Base-by-base conservation (phyloP, 2,329 filamentous ascomycete species). In the Trichophyton simii region DNA sequence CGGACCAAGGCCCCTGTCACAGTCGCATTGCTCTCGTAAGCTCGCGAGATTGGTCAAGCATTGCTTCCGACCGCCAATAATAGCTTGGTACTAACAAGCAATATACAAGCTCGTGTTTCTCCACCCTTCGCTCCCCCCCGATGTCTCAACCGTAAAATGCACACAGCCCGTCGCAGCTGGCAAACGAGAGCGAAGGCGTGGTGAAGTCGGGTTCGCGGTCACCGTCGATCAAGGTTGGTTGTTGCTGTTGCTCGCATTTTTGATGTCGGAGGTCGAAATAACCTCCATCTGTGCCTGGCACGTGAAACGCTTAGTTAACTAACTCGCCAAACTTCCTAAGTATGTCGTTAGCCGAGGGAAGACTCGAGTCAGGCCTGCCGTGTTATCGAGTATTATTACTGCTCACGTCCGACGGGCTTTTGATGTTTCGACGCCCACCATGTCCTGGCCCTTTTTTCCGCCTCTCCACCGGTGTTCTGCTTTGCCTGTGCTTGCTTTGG, bases 41-140 rank as follows among this genome's bases (percentile, higher is more conserved):
- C 31, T 34, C 9, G 50, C 50, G 50, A 54, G 50, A 54, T 54
- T 54, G 52, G 52, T 55, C 52, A 55, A 55, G 52, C 52, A 55
- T 55, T 55, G 28, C 5, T 55, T n/a, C 52, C 28, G n/a, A 9
- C 41, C 7, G 41, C 41, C 41, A 44, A 44, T 44, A 55, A 55
- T 36, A 55, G 52, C 52, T 55, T 55, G 52, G 52, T 55, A 3
- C 52, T 22, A 38, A 55, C 52, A 55, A 55, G 52, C 52, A 55
- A 55, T 55, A 25, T 36, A 55, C 52, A 55, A 55, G 52, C 52
- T 20, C 28, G 52, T 36, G 52, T 55, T 44, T 55, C 52, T 36
- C 52, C 52, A 55, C 52, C n/a, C 5, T 18, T 3, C 34, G 28
- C 8, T 31, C n/a, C 41, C 41, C 13, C 15, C 9, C 7, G 2